These are phyloP conservation scores for Magnolia sinica DNA, from an alignment of 164 flowering plant genomes.

Conservation along the genomic window DNA sequence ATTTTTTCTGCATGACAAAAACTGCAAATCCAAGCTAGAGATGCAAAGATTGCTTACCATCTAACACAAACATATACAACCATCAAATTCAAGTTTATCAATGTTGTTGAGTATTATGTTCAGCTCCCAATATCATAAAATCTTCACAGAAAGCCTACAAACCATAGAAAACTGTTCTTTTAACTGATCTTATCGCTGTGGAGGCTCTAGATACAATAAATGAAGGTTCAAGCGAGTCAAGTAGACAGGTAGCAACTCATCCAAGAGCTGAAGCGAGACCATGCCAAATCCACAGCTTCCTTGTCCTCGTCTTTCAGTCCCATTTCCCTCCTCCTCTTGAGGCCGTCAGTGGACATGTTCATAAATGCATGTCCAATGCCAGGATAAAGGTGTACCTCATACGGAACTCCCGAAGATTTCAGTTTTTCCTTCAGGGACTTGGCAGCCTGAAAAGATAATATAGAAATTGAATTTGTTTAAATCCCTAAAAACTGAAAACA, in stretches of 20 bases:
- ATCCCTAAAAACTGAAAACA: background rate
- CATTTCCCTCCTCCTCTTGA: slow-evolving; percentile 76
- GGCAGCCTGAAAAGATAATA: slow-evolving; percentile 55
- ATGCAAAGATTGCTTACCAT: no score
- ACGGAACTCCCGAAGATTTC: slow-evolving; percentile 62
- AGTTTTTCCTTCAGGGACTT: slow-evolving; percentile 81
- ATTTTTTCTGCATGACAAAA: no score
- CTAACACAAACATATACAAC: no score
- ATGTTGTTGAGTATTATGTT: no score
- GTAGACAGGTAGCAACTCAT: slow-evolving; percentile 51
- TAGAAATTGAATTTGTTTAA: background rate
- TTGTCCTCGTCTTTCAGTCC: slow-evolving; percentile 70
- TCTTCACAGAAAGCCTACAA: no score
- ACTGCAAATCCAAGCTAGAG: no score
- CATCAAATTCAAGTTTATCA: no score
- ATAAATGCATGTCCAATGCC: slow-evolving; percentile 81
- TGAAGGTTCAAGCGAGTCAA: slow-evolving; percentile 12
- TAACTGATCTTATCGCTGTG: no score
- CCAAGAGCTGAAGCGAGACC: slow-evolving; percentile 90
- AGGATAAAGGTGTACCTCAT: slow-evolving; percentile 78
- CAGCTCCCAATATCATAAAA: no score
- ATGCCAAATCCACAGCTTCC: slow-evolving; percentile 69
- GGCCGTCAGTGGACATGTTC: slow-evolving; percentile 75
- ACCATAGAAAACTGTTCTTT: no score
- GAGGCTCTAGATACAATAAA: no score